Conservation (phyloP, 345 rosid genomes). For the Euphorbia tirucalli region DNA sequence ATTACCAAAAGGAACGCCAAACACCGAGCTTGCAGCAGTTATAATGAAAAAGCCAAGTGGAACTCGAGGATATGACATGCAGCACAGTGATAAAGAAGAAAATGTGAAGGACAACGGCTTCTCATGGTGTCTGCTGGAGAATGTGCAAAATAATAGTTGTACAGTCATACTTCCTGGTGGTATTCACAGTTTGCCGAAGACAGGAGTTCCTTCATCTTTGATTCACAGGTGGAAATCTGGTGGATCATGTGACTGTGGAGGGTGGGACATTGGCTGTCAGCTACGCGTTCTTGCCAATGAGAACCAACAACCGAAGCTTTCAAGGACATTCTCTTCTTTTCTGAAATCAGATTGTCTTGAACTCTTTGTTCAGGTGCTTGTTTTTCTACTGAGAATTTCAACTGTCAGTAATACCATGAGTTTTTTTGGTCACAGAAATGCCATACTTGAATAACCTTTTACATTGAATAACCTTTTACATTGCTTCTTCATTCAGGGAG, state of each 20-base stretch:
- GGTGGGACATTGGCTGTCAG: slow-evolving; percentile 95
- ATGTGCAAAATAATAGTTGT: slow-evolving; percentile 20
- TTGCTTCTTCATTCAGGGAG: slow-evolving; percentile 34
- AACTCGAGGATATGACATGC: slow-evolving; percentile 17
- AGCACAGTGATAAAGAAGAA: slow-evolving; percentile 17
- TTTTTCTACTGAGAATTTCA: slow-evolving; percentile 2
- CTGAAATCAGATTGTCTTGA: slow-evolving; percentile 37
- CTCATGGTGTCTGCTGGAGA: slow-evolving; percentile 19
- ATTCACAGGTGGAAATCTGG: slow-evolving; percentile 70
- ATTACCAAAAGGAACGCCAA: slow-evolving; percentile 25
- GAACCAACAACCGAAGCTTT: slow-evolving; percentile 20
- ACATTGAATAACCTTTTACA: not conserved
- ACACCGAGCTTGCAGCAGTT: slow-evolving; percentile 67
- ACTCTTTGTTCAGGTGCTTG: slow-evolving; percentile 55
- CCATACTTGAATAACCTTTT: too few relatives aligned
- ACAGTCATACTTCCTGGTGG: slow-evolving; percentile 77
- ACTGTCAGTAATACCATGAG: not conserved
- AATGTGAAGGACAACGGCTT: slow-evolving; percentile 14
- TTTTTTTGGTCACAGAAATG: too few relatives aligned
- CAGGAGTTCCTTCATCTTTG: slow-evolving; percentile 62
- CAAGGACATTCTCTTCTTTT: slow-evolving; percentile 23
- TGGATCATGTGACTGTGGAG: slow-evolving; percentile 91
- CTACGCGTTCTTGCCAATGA: slow-evolving; percentile 45
- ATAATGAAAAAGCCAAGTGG: slow-evolving; percentile 37
- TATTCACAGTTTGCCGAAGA: slow-evolving; percentile 61